phyloP scores from a whole-genome alignment of 2,329 filamentous ascomycete species.

The Salinomyces thailandicus region DNA sequence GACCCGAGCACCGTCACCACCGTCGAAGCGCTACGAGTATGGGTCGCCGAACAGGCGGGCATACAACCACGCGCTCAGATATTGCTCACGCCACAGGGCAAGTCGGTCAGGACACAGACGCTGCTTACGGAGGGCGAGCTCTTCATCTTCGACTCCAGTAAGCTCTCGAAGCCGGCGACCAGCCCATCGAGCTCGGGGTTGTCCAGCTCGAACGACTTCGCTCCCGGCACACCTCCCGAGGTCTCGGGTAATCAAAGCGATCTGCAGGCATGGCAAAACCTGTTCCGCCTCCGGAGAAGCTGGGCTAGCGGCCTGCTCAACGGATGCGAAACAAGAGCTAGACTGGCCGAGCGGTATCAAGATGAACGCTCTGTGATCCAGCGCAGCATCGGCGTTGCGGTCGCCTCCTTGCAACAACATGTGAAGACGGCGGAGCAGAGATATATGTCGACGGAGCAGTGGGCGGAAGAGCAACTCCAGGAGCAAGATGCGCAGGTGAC shows the following conservation, averaged over 20 bases:
- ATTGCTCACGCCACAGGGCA: constrained; percentile 72
- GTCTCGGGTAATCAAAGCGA: constrained; percentile 69
- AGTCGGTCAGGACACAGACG: constrained; percentile 69
- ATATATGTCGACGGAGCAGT: constrained; percentile 58
- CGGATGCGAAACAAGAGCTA: constrained; percentile 57
- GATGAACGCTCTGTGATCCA: constrained; percentile 66
- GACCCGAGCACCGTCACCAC: constrained; percentile 66
- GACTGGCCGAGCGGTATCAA: constrained; percentile 54
- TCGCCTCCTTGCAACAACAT: constrained; percentile 72
- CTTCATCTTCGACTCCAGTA: constrained; percentile 76
- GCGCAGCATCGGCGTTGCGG: constrained; percentile 70
- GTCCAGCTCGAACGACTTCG: constrained; percentile 44
- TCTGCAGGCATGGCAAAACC: constrained; percentile 74
- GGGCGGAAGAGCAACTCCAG: constrained; percentile 56
- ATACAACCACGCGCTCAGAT: constrained; percentile 75
- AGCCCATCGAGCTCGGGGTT: constrained; percentile 32
- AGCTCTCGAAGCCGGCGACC: constrained; percentile 26
- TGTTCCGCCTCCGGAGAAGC: constrained; percentile 68
- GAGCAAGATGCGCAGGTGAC: constrained; percentile 56
- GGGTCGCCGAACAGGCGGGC: constrained; percentile 63
- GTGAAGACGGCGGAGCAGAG: constrained; percentile 62
- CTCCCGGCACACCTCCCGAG: constrained; percentile 60
- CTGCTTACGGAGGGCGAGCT: constrained; percentile 81
- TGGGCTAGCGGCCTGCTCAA: constrained; percentile 68
- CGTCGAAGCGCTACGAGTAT: constrained; percentile 73